Evolutionary conservation across 495 filamentous ascomycete genomes (phyloP).

Genomic region (Friedmanniomyces endolithicus): DNA sequence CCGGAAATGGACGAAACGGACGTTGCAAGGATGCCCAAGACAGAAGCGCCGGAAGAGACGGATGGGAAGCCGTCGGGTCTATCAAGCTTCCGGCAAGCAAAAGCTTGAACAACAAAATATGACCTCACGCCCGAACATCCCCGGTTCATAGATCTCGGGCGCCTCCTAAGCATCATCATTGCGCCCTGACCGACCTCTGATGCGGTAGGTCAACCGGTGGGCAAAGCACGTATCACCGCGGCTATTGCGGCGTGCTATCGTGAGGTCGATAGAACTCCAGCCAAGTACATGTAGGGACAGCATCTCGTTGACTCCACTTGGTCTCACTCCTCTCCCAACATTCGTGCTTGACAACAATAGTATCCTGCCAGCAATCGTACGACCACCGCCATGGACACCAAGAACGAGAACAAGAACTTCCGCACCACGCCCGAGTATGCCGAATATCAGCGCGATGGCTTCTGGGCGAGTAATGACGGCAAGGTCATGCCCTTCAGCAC

Average conservation of each 20-base stretch:
- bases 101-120: too few relatives aligned
- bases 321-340: neutral
- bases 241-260: neutral
- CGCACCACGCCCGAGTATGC: slow-evolving; percentile 49
- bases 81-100: too few relatives aligned
- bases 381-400: slow-evolving; percentile 35
- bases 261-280: too few relatives aligned
- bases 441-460: slow-evolving; percentile 50
- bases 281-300: neutral
- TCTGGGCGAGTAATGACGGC: slow-evolving; percentile 46
- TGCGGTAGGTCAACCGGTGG: neutral
- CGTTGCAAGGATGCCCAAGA: too few relatives aligned
- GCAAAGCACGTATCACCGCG: neutral
- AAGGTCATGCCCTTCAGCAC: slow-evolving; percentile 47
- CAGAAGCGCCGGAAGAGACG: too few relatives aligned
- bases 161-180: neutral
- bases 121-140: too few relatives aligned
- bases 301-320: too few relatives aligned
- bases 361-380: neutral
- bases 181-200: neutral
- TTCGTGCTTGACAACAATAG: neutral
- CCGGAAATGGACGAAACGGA: too few relatives aligned
- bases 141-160: too few relatives aligned
- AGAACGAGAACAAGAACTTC: slow-evolving; percentile 43
- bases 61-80: too few relatives aligned